phyloP scores from a whole-genome alignment of 768 basidiomycete genomes.

The Hirschioporus abietinus region DNA sequence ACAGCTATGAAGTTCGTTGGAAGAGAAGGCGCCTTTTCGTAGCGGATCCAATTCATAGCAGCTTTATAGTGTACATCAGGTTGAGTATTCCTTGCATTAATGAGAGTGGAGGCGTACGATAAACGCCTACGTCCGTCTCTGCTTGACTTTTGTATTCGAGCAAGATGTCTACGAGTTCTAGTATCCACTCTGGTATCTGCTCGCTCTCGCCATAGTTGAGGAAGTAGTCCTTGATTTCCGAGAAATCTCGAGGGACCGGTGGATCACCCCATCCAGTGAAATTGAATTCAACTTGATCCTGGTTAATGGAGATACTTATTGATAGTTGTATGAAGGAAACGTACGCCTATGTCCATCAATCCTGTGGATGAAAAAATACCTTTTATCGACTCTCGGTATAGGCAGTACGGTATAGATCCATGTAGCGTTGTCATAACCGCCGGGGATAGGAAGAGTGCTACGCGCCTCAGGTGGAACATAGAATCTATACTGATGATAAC shows the following conservation, averaged over 20 bases:
- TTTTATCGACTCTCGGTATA: constrained; percentile 7
- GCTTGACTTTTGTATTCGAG: constrained; percentile 4
- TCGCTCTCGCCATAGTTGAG: constrained; percentile 1
- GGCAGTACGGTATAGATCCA: constrained; percentile 7
- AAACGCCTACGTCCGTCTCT: background rate
- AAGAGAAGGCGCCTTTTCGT: constrained; percentile 12
- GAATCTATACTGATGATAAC: constrained; percentile 15
- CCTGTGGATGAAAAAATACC: background rate
- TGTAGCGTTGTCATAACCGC: constrained; percentile 9
- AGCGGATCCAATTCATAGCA: constrained; percentile 14
- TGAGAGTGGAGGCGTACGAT: constrained; percentile 8
- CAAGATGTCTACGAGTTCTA: constrained; percentile 13
- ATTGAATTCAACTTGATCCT: constrained; percentile 8
- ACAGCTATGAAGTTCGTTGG: constrained; percentile 21
- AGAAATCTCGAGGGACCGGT: constrained; percentile 6
- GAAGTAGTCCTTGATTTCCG: constrained; percentile 10
- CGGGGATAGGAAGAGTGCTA: constrained; percentile 10
- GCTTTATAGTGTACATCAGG: constrained; percentile 10
- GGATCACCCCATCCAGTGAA: constrained; percentile 15
- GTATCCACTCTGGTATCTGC: constrained; percentile 13
- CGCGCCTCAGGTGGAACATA: constrained; percentile 11
- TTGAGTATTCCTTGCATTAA: constrained; percentile 3
- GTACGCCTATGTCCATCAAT: background rate
- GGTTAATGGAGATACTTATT: background rate
- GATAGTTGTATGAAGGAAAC: background rate